A percentile compares a stretch with the other conserved stretches of the same genome.
Evolutionary conservation across 139 green algal genomes (phyloP).

Genomic region (Klebsormidium nitens): DNA sequence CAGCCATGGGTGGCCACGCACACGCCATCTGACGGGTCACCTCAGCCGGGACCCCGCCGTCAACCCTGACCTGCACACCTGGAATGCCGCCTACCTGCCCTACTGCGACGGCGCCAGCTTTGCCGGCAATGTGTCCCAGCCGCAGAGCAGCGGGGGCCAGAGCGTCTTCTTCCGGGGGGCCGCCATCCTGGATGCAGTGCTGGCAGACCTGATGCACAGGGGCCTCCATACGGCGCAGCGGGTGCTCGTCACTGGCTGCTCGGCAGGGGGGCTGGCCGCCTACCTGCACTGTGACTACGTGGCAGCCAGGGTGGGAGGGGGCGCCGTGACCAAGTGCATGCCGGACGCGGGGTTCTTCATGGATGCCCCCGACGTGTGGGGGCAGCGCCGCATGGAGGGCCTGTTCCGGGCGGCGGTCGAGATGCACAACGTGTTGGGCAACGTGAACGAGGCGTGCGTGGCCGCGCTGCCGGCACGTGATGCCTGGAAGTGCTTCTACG

Average conservation of each 20-base stretch:
- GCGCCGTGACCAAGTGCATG: constrained; percentile 3
- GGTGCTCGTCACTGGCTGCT: background rate
- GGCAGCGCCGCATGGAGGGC: background rate
- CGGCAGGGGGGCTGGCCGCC: too few species aligned
- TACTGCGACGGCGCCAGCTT: constrained; percentile 13
- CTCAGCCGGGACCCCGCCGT: constrained; percentile 2
- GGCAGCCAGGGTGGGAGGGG: too few species aligned
- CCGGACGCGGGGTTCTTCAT: constrained; percentile 45
- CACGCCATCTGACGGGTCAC: background rate
- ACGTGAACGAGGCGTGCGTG: too few species aligned
- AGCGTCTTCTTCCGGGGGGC: constrained; percentile 6
- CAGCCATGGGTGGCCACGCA: background rate
- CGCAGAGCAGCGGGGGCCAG: too few species aligned
- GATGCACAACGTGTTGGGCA: too few species aligned
- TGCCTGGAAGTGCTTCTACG: too few species aligned
- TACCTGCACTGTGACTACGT: too few species aligned
- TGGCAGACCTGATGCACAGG: background rate
- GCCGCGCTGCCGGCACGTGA: too few species aligned
- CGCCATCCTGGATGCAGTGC: background rate
- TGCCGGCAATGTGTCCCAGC: constrained; percentile 2
- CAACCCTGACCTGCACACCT: constrained; percentile 12
- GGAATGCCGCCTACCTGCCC: constrained; percentile 11
- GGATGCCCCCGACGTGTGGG: constrained; percentile 24
- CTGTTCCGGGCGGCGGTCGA: constrained; percentile 19
- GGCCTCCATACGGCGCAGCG: background rate